Evolutionary conservation across 2,329 filamentous ascomycete genomes (phyloP), one percentile per base, ranked within the genome.

Genomic region (Fusarium sp.): DNA sequence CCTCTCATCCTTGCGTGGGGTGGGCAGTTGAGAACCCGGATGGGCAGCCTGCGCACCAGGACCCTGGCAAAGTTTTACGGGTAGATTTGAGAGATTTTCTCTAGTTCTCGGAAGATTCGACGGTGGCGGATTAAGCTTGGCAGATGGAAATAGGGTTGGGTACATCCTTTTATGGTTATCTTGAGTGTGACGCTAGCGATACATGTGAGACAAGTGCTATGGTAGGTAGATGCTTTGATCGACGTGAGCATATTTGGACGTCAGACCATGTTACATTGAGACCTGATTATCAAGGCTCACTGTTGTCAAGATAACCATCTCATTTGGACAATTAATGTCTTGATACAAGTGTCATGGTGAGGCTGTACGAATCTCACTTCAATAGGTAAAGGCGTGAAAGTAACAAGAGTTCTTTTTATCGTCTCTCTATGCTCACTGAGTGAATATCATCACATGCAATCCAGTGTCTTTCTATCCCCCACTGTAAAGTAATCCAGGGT

Each of bases 21-120:
- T 51, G 44, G 46, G 42, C 53, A 48, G 45, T 48, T 64, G 53
- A 69, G 67, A 69, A 69, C 67, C 67, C 31, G 54, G 67, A 69
- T 69, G 67, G 67, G 49, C 55, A 59, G 43, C 54, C 43, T 43
- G 53, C 46, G 34, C 42, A 32, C 56, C 58, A 56, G 53, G 38
- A 24, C 39, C 52, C 19, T 11, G 40, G 26, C 29, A 53, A 28
- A 58, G 34, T 26, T 46, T 41, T 53, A 34, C 51, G 34, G 42
- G 41, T 24, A 15, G 46, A n/a, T 44, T 19, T 55, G 54, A 54
- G 49, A 59, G 36, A 36, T 59, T 44, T 64, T 32, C 34, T 46
- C 11, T 35, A 34, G 31, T 25, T 6, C 12, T 56, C 40, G 43
- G 36, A n/a, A n/a, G n/a, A n/a, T n/a, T 13, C 15, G 19, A 15